Evolutionary conservation across 768 basidiomycete species (phyloP).

Genomic region (Rhodotorula toruloides): DNA sequence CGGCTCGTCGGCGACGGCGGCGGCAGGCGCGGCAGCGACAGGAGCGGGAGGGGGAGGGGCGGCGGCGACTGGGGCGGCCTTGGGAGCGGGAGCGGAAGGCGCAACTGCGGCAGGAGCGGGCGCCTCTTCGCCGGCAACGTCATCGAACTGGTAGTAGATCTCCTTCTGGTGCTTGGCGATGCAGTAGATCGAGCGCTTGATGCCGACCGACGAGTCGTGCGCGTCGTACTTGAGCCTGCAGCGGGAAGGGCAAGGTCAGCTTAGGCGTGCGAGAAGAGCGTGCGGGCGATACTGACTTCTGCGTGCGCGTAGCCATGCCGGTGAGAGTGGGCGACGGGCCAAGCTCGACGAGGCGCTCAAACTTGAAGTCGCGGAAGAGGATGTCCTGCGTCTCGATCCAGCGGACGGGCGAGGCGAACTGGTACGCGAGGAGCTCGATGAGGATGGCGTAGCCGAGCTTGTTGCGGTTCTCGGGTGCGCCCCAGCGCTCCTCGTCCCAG

Average conservation of each 20-base stretch:
- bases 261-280: conserved; percentile 20
- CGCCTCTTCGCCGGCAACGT: conserved; percentile 48
- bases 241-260: conserved; percentile 22
- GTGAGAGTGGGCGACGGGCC: conserved; percentile 94
- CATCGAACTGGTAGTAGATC: conserved; percentile 86
- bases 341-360: conserved; percentile 90
- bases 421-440: conserved; percentile 93
- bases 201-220: conserved; percentile 75
- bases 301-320: conserved; percentile 84
- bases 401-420: conserved; percentile 95
- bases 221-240: conserved; percentile 70
- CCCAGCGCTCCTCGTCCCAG: conserved; percentile 93
- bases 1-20: conserved; percentile 79
- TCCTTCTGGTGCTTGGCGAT: conserved; percentile 94
- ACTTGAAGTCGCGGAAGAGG: conserved; percentile 75
- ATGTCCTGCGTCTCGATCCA: conserved; percentile 99
- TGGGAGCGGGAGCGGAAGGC: conserved; percentile 48
- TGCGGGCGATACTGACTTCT: conserved; percentile 55
- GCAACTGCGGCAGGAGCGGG: conserved; percentile 51
- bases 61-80: conserved; percentile 46
- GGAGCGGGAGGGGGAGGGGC: conserved; percentile 49
- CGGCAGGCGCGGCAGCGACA: conserved; percentile 56
- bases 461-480: conserved; percentile 70
- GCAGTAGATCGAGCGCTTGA: conserved; percentile 74
- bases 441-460: conserved; percentile 92